Percentiles rank a stretch among this genome's conserved stretches.
Conservation (phyloP, 2,329 filamentous ascomycete genomes). For the Beauveria scarabaeidicola region DNA sequence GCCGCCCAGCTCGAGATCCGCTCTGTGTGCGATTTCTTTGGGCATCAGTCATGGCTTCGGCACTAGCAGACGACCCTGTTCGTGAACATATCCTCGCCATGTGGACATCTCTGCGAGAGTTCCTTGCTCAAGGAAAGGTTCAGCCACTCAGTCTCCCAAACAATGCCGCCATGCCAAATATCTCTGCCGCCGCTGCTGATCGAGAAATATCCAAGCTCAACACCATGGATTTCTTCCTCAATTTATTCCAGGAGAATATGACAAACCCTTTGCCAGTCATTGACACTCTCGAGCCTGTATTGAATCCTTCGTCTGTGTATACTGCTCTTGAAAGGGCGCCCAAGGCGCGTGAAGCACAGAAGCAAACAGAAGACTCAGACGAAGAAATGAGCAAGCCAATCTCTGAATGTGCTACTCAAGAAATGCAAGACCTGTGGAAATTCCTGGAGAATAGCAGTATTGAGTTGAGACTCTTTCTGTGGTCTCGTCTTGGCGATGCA, state of each 20-base stretch:
- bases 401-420: conserved; percentile 43
- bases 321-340: conserved; percentile 11
- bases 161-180: conserved; percentile 78
- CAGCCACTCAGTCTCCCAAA: conserved; percentile 60
- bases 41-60: conserved; percentile 46
- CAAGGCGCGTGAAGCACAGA: conserved; percentile 4
- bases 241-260: conserved; percentile 75
- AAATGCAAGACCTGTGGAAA: conserved; percentile 69
- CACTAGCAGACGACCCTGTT: conserved; percentile 42
- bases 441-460: conserved; percentile 77
- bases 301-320: conserved; percentile 60
- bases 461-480: conserved; percentile 76
- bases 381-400: conserved; percentile 31
- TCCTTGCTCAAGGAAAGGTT: conserved; percentile 32
- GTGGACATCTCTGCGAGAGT: conserved; percentile 50
- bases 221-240: conserved; percentile 93
- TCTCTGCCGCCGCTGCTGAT: conserved; percentile 76
- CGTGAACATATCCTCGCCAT: conserved; percentile 49
- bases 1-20: conserved; percentile 26
- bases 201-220: conserved; percentile 86
- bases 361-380: conserved; percentile 10
- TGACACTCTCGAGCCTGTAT: conserved; percentile 82
- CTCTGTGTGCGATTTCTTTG: conserved; percentile 48
- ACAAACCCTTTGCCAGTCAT: conserved; percentile 78
- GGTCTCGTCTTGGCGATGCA: conserved; percentile 83